Percentiles rank a stretch among this genome's conserved stretches.
phyloP scores from a whole-genome alignment of 192 early-diverging fungal genomes.

The Helicostylum pulchrum region DNA sequence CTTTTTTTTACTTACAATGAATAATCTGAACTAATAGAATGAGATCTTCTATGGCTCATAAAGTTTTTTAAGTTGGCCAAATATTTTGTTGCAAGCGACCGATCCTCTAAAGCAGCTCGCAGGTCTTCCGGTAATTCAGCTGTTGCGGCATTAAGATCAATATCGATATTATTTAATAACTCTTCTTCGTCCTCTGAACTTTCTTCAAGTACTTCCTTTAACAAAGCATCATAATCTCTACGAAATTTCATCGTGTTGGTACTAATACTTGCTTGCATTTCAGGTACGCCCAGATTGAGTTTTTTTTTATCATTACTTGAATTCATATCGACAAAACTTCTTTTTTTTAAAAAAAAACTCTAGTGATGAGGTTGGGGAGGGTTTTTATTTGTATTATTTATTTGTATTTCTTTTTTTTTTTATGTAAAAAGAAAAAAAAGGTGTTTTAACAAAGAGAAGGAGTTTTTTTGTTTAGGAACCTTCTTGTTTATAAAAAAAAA shows the following conservation, averaged over 20 bases:
- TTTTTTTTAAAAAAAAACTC: too few relatives aligned
- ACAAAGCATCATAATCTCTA: conserved; percentile 45
- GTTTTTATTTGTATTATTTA: too few relatives aligned
- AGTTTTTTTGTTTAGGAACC: too few relatives aligned
- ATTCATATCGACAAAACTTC: too few relatives aligned
- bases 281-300: not conserved
- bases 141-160: conserved; percentile 35
- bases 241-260: conserved; percentile 30
- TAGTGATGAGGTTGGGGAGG: too few relatives aligned
- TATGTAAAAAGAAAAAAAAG: too few relatives aligned
- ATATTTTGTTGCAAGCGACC: conserved; percentile 39
- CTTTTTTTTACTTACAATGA: conserved; percentile 20
- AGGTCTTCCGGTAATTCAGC: conserved; percentile 45
- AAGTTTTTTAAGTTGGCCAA: conserved; percentile 37
- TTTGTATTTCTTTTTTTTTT: too few relatives aligned
- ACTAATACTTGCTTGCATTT: conserved; percentile 24
- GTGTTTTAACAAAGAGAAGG: too few relatives aligned
- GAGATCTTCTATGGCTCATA: conserved; percentile 38
- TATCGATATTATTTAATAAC: conserved; percentile 23
- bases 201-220: conserved; percentile 53
- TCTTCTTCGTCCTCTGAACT: conserved; percentile 47
- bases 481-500: too few relatives aligned
- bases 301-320: too few relatives aligned
- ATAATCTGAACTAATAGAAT: conserved; percentile 36
- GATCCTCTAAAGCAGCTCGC: conserved; percentile 46